These are phyloP conservation scores for Beta corolliflora DNA, from an alignment of 179 eudicot species.

Conservation along the genomic window DNA sequence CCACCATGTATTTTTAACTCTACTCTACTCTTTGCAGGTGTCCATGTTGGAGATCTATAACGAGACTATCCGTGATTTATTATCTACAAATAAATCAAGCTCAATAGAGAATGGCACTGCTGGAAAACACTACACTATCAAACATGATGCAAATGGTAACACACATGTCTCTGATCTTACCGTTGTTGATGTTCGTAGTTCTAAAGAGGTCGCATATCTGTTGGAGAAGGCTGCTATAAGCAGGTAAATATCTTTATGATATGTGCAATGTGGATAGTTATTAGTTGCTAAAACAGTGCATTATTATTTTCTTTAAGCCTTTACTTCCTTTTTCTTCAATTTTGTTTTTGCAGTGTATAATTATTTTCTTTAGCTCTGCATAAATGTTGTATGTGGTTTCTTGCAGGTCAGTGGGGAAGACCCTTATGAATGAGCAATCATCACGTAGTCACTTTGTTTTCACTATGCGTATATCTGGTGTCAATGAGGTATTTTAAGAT, in stretches of 20 bases:
- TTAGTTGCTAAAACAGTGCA: background rate
- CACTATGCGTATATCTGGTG: constrained; percentile 84
- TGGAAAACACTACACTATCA: constrained; percentile 81
- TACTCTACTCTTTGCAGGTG: constrained; percentile 45
- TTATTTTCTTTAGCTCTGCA: too few species aligned
- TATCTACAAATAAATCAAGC: constrained; percentile 54
- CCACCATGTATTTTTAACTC: background rate
- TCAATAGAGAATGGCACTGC: constrained; percentile 48
- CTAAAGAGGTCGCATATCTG: constrained; percentile 79
- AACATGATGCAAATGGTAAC: constrained; percentile 86
- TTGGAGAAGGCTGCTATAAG: constrained; percentile 89
- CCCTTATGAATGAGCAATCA: constrained; percentile 95
- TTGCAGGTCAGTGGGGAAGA: constrained; percentile 88
- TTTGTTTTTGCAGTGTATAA: too few species aligned
- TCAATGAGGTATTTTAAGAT: constrained; percentile 66
- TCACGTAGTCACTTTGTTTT: constrained; percentile 98
- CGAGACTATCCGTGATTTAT: constrained; percentile 87
- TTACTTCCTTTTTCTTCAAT: background rate
- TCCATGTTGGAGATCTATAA: constrained; percentile 96
- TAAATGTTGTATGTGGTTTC: constrained; percentile 9
- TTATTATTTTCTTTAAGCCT: too few species aligned
- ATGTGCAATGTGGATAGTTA: background rate
- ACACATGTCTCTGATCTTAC: constrained; percentile 91
- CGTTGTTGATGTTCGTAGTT: constrained; percentile 78
- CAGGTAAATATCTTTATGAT: constrained; percentile 54